phyloP scores from a whole-genome alignment of 1,284 basidiomycete genomes.

The Moesziomyces sp. region DNA sequence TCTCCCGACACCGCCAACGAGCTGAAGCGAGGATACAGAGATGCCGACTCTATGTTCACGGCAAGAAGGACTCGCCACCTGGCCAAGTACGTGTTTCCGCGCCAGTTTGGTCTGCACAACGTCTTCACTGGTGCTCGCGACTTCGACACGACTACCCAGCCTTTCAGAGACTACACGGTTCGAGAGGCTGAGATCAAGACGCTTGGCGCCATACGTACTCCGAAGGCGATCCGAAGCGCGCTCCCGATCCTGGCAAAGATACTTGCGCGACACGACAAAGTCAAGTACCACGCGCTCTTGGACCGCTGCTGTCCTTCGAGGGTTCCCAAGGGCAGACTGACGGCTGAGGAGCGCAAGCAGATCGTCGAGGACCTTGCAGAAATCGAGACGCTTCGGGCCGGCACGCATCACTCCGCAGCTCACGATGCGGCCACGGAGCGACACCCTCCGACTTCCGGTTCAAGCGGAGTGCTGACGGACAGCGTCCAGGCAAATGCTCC shows the following conservation, averaged over 20 bases:
- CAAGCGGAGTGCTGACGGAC: not conserved
- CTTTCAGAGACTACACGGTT: constrained; percentile 73
- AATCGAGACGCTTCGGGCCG: constrained; percentile 15
- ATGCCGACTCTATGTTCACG: constrained; percentile 20
- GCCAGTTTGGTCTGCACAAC: constrained; percentile 77
- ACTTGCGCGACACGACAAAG: constrained; percentile 77
- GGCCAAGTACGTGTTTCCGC: constrained; percentile 84
- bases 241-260: constrained; percentile 75
- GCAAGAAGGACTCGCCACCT: constrained; percentile 72
- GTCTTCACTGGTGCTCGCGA: constrained; percentile 70
- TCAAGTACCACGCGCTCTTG: constrained; percentile 77
- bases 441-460: not conserved
- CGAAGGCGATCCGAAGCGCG: constrained; percentile 75
- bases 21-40: constrained; percentile 1
- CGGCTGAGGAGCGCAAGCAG: constrained; percentile 72
- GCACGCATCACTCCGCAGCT: not conserved
- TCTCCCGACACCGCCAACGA: not conserved
- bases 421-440: not conserved
- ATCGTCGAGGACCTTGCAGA: constrained; percentile 74
- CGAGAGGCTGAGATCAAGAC: constrained; percentile 78
- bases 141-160: constrained; percentile 52
- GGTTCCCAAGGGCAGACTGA: constrained; percentile 69
- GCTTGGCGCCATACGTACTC: constrained; percentile 73
- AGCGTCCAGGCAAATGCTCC: not conserved
- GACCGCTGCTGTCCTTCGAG: constrained; percentile 79